Evolutionary conservation across 1,284 basidiomycete genomes (phyloP).

Genomic region (Tranzscheliella williamsii): DNA sequence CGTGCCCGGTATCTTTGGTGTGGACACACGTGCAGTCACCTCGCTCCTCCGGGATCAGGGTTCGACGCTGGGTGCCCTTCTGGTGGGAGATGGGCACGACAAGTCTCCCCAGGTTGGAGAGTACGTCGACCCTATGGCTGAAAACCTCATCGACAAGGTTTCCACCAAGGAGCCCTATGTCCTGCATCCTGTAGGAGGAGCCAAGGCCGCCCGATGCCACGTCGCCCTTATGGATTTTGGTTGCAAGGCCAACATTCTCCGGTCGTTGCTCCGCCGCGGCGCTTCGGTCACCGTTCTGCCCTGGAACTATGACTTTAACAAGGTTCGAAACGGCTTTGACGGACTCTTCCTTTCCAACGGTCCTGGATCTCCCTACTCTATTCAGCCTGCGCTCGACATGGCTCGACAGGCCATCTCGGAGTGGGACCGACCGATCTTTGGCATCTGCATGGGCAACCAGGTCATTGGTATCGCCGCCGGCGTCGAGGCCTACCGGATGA

Average conservation of each 20-base stretch:
- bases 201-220: slow-evolving; percentile 66
- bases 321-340: slow-evolving; percentile 82
- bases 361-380: slow-evolving; percentile 88
- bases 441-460: slow-evolving; percentile 85
- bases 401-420: slow-evolving; percentile 75
- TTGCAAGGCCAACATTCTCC: slow-evolving; percentile 93
- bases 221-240: slow-evolving; percentile 97
- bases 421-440: slow-evolving; percentile 93
- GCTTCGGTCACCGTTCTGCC: slow-evolving; percentile 93
- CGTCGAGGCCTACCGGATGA: slow-evolving; percentile 93
- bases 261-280: slow-evolving; percentile 84
- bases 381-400: slow-evolving; percentile 81
- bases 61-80: slow-evolving; percentile 89
- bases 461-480: slow-evolving; percentile 96
- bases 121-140: slow-evolving; percentile 80
- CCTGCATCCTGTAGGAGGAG: slow-evolving; percentile 81
- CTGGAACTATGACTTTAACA: slow-evolving; percentile 95
- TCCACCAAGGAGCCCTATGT: slow-evolving; percentile 84
- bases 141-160: slow-evolving; percentile 90
- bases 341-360: slow-evolving; percentile 97
- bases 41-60: slow-evolving; percentile 91
- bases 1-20: slow-evolving; percentile 91
- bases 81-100: slow-evolving; percentile 75
- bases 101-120: slow-evolving; percentile 64
- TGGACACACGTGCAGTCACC: slow-evolving; percentile 96